A percentile compares a stretch with the other conserved stretches of the same genome.
Conservation (phyloP, 345 rosid species). For the Viola odorata region DNA sequence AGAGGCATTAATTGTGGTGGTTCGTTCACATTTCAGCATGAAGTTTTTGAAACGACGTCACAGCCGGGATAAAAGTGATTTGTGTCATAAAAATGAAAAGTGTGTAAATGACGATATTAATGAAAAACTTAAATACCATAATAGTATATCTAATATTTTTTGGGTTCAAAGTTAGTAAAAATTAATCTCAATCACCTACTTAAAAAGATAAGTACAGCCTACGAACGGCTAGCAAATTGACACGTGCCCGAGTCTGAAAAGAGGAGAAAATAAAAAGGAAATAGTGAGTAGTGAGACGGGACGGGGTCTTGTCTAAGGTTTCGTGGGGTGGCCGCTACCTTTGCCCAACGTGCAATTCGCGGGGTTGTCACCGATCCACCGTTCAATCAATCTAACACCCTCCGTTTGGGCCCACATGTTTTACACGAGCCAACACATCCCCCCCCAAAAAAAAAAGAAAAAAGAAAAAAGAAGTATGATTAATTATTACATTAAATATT, state of each 20-base stretch:
- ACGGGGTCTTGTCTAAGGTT: slow-evolving; percentile 11
- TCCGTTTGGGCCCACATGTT: slow-evolving; percentile 27
- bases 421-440: slow-evolving; percentile 22
- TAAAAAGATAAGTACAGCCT: slow-evolving; percentile 23
- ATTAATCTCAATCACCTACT: background rate
- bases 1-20: too few relatives aligned
- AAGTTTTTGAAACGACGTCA: too few relatives aligned
- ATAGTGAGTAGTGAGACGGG: slow-evolving; percentile 14
- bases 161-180: too few relatives aligned
- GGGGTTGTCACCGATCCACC: slow-evolving; percentile 15
- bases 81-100: too few relatives aligned
- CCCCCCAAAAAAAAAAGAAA: too few relatives aligned
- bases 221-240: slow-evolving; percentile 15
- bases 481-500: background rate
- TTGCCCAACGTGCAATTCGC: slow-evolving; percentile 11
- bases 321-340: slow-evolving; percentile 31
- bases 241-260: slow-evolving; percentile 24
- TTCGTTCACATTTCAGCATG: too few relatives aligned
- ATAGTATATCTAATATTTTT: too few relatives aligned
- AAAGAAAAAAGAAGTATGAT: background rate
- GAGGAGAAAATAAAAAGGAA: background rate
- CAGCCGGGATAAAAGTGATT: too few relatives aligned
- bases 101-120: too few relatives aligned
- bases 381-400: slow-evolving; percentile 23
- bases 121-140: too few relatives aligned